Evolutionary conservation across 768 basidiomycete genomes (phyloP), one percentile per base, ranked within the genome.

Genomic region (Pleurotus sapidus): DNA sequence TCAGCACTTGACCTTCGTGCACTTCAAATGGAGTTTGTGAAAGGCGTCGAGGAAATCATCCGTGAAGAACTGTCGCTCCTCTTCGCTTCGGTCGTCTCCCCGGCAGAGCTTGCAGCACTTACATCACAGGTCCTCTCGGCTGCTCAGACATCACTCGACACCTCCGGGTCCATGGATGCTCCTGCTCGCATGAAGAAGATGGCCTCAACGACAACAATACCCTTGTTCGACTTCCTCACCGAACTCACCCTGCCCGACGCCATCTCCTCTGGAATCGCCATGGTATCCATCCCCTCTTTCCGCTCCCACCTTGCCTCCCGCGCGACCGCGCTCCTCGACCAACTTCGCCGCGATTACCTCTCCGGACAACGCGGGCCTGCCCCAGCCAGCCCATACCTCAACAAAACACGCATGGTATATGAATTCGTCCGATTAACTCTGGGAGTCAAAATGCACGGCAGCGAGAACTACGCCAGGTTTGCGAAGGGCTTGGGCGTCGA

Each of bases 1-100:
- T 8, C 34, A 81, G 91, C 90, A 6, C 74, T 94, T 54, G 93
- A 95, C 70, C 73, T 92, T 38, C 89, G 93, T 47, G 84, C 88
- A 6, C 68, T 93, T 56, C 86, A 90, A 63, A 61, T 69, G 49
- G 87, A 89, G 60, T 83, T 93, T 68, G 67, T 77, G 37, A 60
- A 64, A 2, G 74, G 75, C 12, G 68, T 88, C 42, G 62, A 74
- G 39, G 61, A 63, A 1, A 80, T 87, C 54, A 69, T 86, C 24
- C 66, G 72, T 46, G 76, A 83, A 56, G 82, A 86, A 59, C 68
- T 89, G 39, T 56, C 64, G 1, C 60, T 69, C 12, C 67, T 76
- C 58, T 86, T 84, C 65, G 75, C 71, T 60, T 59, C 72, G n/a
- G 65, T 71, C 57, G 39, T 77, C 15, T 53, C 73, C 7, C 20